phyloP scores from a whole-genome alignment of 106 monocot species.

The Dioscorea zingiberensis region DNA sequence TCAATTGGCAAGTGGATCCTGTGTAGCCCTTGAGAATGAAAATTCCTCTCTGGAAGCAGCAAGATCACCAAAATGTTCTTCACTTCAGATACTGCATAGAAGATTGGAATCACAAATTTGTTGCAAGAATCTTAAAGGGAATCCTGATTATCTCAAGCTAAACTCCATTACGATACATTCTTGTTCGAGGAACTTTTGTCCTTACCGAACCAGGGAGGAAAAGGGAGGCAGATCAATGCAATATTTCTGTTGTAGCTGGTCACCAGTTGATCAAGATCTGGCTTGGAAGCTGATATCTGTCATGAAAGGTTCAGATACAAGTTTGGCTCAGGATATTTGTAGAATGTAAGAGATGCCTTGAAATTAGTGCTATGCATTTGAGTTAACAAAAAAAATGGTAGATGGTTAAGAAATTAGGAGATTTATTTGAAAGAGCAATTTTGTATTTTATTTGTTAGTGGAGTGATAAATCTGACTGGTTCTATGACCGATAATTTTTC shows the following conservation, averaged over 20 bases:
- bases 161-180: slow-evolving; percentile 27
- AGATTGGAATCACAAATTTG: slow-evolving; percentile 22
- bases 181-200: slow-evolving; percentile 46
- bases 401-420: too few species aligned
- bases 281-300: slow-evolving; percentile 38
- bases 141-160: slow-evolving; percentile 24
- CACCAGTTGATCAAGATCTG: slow-evolving; percentile 41
- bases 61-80: not conserved
- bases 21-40: not conserved
- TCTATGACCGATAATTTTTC: too few species aligned
- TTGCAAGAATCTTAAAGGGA: slow-evolving; percentile 12
- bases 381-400: too few species aligned
- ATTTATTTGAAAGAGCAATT: too few species aligned
- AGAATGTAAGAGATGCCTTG: too few species aligned
- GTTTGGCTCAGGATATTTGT: not conserved
- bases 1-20: not conserved
- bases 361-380: slow-evolving; percentile 30
- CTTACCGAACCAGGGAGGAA: slow-evolving; percentile 18
- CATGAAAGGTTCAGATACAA: slow-evolving; percentile 18
- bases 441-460: too few species aligned
- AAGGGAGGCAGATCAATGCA: not conserved
- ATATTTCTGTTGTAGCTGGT: slow-evolving; percentile 76
- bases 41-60: not conserved
- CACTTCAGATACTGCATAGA: slow-evolving; percentile 22
- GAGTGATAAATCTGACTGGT: too few species aligned